A percentile compares a stretch with the other conserved stretches of the same genome.
phyloP scores from a whole-genome alignment of 2,329 filamentous ascomycete genomes.

The Blastomyces emzantsi region DNA sequence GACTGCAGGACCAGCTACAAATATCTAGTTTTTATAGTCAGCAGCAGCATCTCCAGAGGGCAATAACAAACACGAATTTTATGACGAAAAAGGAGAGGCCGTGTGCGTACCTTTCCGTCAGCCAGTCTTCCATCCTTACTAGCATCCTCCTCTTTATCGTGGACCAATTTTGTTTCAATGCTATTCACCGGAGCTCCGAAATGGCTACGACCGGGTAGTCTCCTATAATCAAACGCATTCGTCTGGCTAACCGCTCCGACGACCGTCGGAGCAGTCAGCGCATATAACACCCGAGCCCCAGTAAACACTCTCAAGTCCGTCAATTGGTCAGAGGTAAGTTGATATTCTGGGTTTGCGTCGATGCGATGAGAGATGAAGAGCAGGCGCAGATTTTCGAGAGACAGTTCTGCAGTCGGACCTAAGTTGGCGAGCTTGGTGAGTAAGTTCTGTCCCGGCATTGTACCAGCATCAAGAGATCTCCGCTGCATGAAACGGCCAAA shows the following conservation, averaged over 20 bases:
- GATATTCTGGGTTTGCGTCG: slow-evolving; percentile 50
- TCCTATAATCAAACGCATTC: slow-evolving; percentile 76
- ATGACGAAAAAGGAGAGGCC: neutral
- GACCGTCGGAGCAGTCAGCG: slow-evolving; percentile 70
- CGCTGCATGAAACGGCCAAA: slow-evolving; percentile 64
- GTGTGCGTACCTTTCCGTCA: slow-evolving; percentile 49
- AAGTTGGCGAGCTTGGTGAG: slow-evolving; percentile 41
- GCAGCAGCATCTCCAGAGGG: neutral
- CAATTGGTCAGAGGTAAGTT: slow-evolving; percentile 59
- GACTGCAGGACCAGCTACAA: slow-evolving; percentile 64
- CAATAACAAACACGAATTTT: neutral
- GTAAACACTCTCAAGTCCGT: slow-evolving; percentile 77
- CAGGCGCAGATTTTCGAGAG: slow-evolving; percentile 63
- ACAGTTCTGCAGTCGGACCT: slow-evolving; percentile 33
- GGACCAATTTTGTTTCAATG: slow-evolving; percentile 63
- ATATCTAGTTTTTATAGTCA: slow-evolving; percentile 45
- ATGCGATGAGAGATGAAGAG: slow-evolving; percentile 69
- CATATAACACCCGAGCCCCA: slow-evolving; percentile 72
- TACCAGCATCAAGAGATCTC: slow-evolving; percentile 60
- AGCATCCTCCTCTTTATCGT: slow-evolving; percentile 26
- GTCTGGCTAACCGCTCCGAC: slow-evolving; percentile 86
- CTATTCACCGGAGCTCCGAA: slow-evolving; percentile 76
- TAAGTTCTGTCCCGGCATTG: slow-evolving; percentile 59
- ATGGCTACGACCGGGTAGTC: slow-evolving; percentile 46
- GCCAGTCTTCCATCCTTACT: slow-evolving; percentile 30